phyloP scores from a whole-genome alignment of 352 stramenopile species.

The Pythium pyrilobum region DNA sequence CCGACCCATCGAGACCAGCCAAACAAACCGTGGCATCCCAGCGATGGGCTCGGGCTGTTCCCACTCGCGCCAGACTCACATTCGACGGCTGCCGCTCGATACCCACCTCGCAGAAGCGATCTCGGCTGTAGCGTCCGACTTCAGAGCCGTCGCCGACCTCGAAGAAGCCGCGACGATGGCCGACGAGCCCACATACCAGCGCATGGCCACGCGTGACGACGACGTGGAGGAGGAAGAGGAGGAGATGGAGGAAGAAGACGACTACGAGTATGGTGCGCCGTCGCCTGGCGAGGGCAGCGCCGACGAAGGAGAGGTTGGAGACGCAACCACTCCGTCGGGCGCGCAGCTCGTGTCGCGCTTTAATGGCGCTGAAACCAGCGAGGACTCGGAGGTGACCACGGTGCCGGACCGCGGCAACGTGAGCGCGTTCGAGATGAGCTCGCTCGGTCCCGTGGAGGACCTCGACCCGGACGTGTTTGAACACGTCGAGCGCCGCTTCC shows the following conservation, averaged over 20 bases:
- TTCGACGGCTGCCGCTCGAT: conserved; percentile 1
- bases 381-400: background rate
- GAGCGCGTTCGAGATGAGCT: background rate
- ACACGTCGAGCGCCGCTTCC: conserved; percentile 1
- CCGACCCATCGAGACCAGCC: too few relatives aligned
- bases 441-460: conserved; percentile 17
- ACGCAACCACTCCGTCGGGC: background rate
- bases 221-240: background rate
- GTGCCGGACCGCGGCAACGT: background rate
- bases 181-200: background rate
- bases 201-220: background rate
- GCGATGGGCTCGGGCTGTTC: too few relatives aligned
- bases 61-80: too few relatives aligned
- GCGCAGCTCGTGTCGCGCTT: background rate
- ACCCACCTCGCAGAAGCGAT: background rate
- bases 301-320: background rate
- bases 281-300: background rate
- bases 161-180: conserved; percentile 7
- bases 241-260: background rate
- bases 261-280: background rate
- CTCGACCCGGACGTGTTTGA: conserved; percentile 16
- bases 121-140: background rate
- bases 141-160: background rate
- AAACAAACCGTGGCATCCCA: too few relatives aligned
- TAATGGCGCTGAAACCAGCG: background rate